These are phyloP conservation scores for Alopecurus myosuroides DNA, from an alignment of 176 grass and related monocot genomes.

Conservation along the genomic window DNA sequence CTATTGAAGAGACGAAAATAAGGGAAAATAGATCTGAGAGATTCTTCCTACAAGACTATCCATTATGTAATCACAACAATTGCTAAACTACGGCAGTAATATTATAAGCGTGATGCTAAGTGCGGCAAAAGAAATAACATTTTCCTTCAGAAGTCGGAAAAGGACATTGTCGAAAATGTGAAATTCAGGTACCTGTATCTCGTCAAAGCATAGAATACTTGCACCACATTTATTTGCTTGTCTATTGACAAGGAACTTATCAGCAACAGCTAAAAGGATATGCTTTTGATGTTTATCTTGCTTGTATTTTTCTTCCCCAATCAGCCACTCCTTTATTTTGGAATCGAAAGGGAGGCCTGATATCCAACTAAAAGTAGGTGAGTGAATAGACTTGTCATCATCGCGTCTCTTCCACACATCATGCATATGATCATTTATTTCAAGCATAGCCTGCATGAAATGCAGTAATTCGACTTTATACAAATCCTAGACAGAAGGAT, in stretches of 20 bases:
- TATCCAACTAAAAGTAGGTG: constrained; percentile 79
- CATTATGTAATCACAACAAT: neutral
- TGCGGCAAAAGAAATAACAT: neutral
- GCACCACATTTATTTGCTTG: constrained; percentile 77
- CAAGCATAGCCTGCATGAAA: constrained; percentile 79
- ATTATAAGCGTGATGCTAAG: neutral
- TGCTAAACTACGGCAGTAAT: neutral
- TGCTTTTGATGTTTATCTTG: constrained; percentile 77
- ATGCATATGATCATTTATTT: constrained; percentile 98
- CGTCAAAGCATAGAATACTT: constrained; percentile 98
- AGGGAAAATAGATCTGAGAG: neutral
- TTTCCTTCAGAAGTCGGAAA: neutral
- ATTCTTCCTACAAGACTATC: neutral
- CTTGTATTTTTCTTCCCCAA: constrained; percentile 90
- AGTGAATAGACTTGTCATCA: constrained; percentile 27
- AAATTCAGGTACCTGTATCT: constrained; percentile 74
- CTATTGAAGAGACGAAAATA: neutral
- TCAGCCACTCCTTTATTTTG: constrained; percentile 94
- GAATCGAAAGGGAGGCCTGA: constrained; percentile 66
- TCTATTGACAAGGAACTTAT: constrained; percentile 94
- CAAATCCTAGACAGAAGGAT: neutral
- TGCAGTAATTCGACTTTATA: neutral
- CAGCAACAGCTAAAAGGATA: constrained; percentile 89
- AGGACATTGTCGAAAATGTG: neutral
- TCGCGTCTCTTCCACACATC: constrained; percentile 71